A percentile compares a stretch with the other conserved stretches of the same genome.
phyloP scores from a whole-genome alignment of 106 monocot genomes.

The Iris macrosiphon region DNA sequence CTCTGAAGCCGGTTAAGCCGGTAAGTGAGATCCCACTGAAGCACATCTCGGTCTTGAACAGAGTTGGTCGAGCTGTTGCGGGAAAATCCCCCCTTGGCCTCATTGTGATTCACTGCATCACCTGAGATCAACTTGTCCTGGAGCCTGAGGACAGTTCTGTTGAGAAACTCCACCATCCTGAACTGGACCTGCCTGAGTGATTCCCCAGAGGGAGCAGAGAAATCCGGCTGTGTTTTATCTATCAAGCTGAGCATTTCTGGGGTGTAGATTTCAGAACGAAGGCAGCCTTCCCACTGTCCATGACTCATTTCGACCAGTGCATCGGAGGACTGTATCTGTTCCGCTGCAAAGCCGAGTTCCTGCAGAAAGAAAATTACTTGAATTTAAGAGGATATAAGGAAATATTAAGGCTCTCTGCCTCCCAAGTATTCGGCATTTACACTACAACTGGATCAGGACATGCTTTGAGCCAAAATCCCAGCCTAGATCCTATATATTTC shows the following conservation, averaged over 20 bases:
- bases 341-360: conserved; percentile 54
- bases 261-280: conserved; percentile 50
- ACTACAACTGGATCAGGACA: too few species aligned
- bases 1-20: conserved; percentile 49
- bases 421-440: too few species aligned
- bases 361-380: too few species aligned
- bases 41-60: conserved; percentile 49
- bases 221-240: conserved; percentile 57
- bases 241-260: conserved; percentile 48
- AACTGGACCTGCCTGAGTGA: conserved; percentile 77
- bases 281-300: conserved; percentile 82
- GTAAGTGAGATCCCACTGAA: conserved; percentile 52
- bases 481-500: too few species aligned
- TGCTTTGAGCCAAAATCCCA: too few species aligned
- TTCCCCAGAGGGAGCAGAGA: conserved; percentile 70
- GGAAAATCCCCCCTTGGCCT: conserved; percentile 26
- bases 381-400: too few species aligned
- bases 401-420: too few species aligned
- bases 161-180: conserved; percentile 68
- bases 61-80: conserved; percentile 53
- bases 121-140: conserved; percentile 31
- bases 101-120: conserved; percentile 38
- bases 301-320: conserved; percentile 64
- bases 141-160: conserved; percentile 39
- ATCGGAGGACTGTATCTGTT: conserved; percentile 57